These are phyloP conservation scores for Lodderomyces beijingensis DNA, from an alignment of 1,139 yeast genomes.

Conservation along the genomic window DNA sequence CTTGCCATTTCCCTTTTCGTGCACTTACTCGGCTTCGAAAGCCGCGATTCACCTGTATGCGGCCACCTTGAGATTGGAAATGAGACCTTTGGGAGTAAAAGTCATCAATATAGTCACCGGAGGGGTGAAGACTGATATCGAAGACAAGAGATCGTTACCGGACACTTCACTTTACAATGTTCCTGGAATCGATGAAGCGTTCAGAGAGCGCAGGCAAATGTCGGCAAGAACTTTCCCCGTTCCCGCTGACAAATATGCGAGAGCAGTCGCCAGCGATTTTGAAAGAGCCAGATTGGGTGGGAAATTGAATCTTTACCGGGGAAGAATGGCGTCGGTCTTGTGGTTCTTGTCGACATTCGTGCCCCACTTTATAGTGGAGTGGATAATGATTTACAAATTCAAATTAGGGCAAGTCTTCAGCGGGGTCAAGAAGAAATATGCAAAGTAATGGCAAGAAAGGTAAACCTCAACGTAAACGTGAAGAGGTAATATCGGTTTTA, in stretches of 20 bases:
- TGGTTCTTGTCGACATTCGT: conserved; percentile 27
- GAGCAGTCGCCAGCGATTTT: conserved; percentile 47
- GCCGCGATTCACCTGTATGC: conserved; percentile 76
- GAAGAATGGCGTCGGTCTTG: conserved; percentile 43
- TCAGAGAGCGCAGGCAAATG: conserved; percentile 55
- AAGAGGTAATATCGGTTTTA: no score
- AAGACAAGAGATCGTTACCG: conserved; percentile 49
- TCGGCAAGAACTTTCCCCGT: conserved; percentile 58
- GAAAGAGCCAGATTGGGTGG: conserved; percentile 38
- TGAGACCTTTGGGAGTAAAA: conserved; percentile 69
- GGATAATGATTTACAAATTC: conserved; percentile 43
- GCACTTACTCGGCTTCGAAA: conserved; percentile 66
- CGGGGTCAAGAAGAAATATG: conserved; percentile 20
- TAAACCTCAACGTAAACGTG: no score
- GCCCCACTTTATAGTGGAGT: conserved; percentile 51
- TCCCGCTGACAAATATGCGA: conserved; percentile 54
- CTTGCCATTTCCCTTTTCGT: conserved; percentile 66
- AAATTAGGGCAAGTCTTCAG: conserved; percentile 31
- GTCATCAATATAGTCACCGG: conserved; percentile 49
- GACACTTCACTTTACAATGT: conserved; percentile 49
- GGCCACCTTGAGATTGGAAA: conserved; percentile 55
- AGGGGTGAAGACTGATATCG: conserved; percentile 65
- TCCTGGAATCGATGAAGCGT: conserved; percentile 45
- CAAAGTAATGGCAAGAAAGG: conserved; percentile 6
- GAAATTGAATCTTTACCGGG: conserved; percentile 48